Conservation (phyloP, 495 filamentous ascomycete genomes). For the Xylaria sp. region DNA sequence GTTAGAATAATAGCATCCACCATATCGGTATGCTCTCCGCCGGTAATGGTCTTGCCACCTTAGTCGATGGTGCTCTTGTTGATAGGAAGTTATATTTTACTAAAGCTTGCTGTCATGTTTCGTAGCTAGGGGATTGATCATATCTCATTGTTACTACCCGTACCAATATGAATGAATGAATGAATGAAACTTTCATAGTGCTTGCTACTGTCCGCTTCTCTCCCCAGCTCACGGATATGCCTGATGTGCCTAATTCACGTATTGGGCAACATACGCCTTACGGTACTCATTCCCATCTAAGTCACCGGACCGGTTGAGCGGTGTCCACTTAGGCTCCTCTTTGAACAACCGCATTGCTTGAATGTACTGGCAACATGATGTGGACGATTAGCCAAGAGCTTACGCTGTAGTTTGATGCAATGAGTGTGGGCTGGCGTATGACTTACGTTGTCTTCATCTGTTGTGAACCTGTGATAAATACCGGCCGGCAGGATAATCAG, state of each 20-base stretch:
- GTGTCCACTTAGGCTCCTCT: conserved; percentile 98
- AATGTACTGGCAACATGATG: conserved; percentile 69
- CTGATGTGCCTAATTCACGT: conserved; percentile 33
- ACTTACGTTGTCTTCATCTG: conserved; percentile 86
- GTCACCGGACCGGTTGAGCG: conserved; percentile 80
- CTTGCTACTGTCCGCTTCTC: not conserved
- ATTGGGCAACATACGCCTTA: conserved; percentile 69
- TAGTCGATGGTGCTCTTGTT: not conserved
- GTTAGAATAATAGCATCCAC: not conserved
- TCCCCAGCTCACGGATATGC: not conserved
- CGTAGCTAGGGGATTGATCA: not conserved
- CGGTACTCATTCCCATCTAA: conserved; percentile 80
- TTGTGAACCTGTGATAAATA: conserved; percentile 97
- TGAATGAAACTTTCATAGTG: not conserved
- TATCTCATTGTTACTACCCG: conserved; percentile 20
- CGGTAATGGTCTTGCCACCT: not conserved
- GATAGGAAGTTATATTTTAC: conserved; percentile 3
- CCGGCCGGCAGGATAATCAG: conserved; percentile 93
- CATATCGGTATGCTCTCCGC: not conserved
- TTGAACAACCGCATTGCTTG: conserved; percentile 97
- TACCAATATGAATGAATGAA: conserved; percentile 26
- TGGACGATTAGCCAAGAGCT: conserved; percentile 17
- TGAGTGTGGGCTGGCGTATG: not conserved
- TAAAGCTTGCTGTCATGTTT: not conserved
- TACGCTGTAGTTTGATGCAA: not conserved